phyloP scores from a whole-genome alignment of 2,329 filamentous ascomycete species.

The Nothomitra cinnamomea region DNA sequence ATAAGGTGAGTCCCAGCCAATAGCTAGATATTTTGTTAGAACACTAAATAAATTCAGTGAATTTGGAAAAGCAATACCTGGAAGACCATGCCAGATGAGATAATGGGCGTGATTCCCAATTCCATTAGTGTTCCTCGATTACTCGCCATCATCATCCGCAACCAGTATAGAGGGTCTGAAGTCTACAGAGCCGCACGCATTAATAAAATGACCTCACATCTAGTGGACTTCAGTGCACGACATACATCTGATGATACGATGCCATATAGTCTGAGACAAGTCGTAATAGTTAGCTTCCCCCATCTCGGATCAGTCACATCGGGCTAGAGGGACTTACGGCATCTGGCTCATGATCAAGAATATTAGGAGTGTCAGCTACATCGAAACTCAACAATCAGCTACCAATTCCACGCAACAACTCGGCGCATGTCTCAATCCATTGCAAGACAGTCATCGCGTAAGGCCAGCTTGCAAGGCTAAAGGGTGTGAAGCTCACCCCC shows the following conservation, averaged over 20 bases:
- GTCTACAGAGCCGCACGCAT: constrained; percentile 32
- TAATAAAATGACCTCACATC: constrained; percentile 2
- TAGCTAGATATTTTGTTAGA: constrained; percentile 34
- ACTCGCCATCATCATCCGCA: constrained; percentile 99
- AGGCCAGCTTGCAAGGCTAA: background rate
- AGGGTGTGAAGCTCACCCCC: constrained; percentile 32
- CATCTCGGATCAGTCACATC: constrained; percentile 4
- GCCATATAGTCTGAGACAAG: constrained; percentile 48
- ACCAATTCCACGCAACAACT: constrained; percentile 1
- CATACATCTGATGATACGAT: constrained; percentile 79
- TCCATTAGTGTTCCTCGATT: constrained; percentile 96
- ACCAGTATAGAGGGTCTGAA: constrained; percentile 97
- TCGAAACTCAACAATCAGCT: constrained; percentile 8
- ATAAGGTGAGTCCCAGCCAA: constrained; percentile 98
- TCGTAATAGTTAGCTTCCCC: constrained; percentile 1
- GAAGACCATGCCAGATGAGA: constrained; percentile 99
- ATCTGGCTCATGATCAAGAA: constrained; percentile 99
- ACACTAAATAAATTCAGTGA: background rate
- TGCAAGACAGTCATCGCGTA: constrained; percentile 22
- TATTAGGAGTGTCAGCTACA: constrained; percentile 72
- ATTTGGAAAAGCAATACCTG: constrained; percentile 34
- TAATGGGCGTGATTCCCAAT: constrained; percentile 93
- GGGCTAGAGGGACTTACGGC: constrained; percentile 32
- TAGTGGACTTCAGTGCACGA: constrained; percentile 1
- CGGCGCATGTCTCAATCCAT: background rate